phyloP scores from a whole-genome alignment of 1,139 yeast genomes.

The Saccharomyces hybrid region DNA sequence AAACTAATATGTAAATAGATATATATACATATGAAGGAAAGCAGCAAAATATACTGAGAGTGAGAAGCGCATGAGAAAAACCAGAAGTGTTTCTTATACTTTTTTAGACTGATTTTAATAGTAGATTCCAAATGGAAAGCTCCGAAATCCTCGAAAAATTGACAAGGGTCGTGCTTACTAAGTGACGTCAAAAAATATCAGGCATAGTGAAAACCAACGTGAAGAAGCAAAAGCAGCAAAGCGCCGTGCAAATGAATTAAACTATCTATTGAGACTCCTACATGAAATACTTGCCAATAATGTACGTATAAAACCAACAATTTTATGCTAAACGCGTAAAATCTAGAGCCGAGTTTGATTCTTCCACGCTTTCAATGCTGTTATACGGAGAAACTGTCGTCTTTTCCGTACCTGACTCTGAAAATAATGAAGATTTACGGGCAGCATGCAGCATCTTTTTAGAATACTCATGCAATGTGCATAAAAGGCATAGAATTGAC shows the following conservation, averaged over 20 bases:
- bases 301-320: background rate
- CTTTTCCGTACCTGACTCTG: background rate
- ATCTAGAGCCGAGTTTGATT: conserved; percentile 3
- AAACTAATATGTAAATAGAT: background rate
- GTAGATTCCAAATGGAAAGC: background rate
- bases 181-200: background rate
- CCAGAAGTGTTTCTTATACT: background rate
- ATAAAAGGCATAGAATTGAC: conserved; percentile 19
- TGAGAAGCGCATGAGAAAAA: background rate
- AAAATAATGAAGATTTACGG: background rate
- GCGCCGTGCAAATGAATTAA: background rate
- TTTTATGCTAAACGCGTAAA: background rate
- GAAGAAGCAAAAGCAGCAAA: background rate
- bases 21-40: too few species aligned
- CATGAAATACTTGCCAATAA: background rate
- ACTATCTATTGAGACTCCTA: background rate
- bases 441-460: background rate
- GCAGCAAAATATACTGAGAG: background rate
- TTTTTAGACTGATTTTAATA: background rate
- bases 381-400: background rate
- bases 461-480: conserved; percentile 10
- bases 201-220: background rate
- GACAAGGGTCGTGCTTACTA: background rate
- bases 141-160: background rate
- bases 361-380: conserved; percentile 1